Base-by-base conservation (phyloP, 2,329 filamentous ascomycete species). In the Diaporthe longicolla region DNA sequence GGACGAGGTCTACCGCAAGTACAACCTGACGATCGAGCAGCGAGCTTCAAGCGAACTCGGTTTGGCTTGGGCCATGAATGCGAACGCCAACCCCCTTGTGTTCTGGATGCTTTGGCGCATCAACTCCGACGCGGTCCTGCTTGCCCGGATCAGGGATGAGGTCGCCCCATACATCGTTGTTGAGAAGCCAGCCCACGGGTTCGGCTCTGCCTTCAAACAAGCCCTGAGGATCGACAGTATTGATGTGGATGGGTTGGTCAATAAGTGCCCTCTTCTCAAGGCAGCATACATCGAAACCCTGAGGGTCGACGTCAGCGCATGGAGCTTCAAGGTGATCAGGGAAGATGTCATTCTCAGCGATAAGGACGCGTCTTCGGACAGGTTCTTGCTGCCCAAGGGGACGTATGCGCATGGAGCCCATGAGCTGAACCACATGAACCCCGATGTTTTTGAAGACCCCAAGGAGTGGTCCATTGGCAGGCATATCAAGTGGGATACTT, bases 71-170 rank as follows among this genome's bases (percentile, higher is more conserved):
- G 82, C 78, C 29, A 78, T 84, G 40, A 84, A 83, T 66, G 80
- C 82, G 32, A 84, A 84, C 71, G 80, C 83, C 2, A 81, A 84
- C 43, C 79, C 81, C 1, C 78, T 85, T 40, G 78, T 82, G 4
- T 80, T 81, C 8, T 87, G 85, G 85, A 80, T 85, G 76, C 76
- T 87, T 0, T 82, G 82, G 70, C 83, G 86, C 66, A 78, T 86
- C 13, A 82, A 82, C 73, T 80, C 82, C 13, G 83, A 86, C 29
- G 77, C 80, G 0, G 79, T 83, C 15, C 81, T 86, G 4, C 78
- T 86, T 0, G 79, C 78, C 40, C 80, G 83, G 32, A 78, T 87
- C 35, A 82, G 82, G 19, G 80, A 82, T 3, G 85, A 86, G 76
- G 80, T 86, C 70, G 79, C 78, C 10, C 80, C 81, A 0, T 80